Conservation (phyloP, 345 rosid genomes). For the Excoecaria cochinchinensis region DNA sequence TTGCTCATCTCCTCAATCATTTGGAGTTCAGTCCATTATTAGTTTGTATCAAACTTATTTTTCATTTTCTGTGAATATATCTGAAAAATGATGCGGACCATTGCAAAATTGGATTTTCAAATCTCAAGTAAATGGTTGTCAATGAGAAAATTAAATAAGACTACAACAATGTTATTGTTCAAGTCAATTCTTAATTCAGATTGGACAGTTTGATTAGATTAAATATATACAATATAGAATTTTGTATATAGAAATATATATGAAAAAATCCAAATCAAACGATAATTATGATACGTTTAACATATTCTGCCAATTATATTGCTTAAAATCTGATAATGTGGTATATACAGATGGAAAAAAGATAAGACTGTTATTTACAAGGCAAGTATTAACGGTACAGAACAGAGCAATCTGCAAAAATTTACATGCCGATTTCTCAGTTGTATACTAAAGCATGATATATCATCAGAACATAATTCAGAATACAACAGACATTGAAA, state of each 20-base stretch:
- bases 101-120: background rate
- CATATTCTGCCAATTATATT: no score
- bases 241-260: no score
- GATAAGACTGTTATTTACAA: background rate
- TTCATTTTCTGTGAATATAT: background rate
- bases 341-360: background rate
- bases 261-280: no score
- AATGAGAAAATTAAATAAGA: no score
- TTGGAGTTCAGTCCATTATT: background rate
- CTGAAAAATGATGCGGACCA: background rate
- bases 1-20: background rate
- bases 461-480: conserved; percentile 6
- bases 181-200: no score
- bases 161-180: no score
- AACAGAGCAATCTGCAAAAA: background rate
- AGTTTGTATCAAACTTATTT: no score
- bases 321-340: background rate
- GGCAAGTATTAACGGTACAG: background rate
- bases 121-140: no score
- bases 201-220: no score
- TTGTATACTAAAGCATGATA: conserved; percentile 14
- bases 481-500: conserved; percentile 13
- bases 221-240: no score
- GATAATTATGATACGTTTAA: no score
- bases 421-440: conserved; percentile 25